A percentile compares a stretch with the other conserved stretches of the same genome.
Conservation (phyloP, 2,329 filamentous ascomycete species). For the Cladophialophora psammophila region DNA sequence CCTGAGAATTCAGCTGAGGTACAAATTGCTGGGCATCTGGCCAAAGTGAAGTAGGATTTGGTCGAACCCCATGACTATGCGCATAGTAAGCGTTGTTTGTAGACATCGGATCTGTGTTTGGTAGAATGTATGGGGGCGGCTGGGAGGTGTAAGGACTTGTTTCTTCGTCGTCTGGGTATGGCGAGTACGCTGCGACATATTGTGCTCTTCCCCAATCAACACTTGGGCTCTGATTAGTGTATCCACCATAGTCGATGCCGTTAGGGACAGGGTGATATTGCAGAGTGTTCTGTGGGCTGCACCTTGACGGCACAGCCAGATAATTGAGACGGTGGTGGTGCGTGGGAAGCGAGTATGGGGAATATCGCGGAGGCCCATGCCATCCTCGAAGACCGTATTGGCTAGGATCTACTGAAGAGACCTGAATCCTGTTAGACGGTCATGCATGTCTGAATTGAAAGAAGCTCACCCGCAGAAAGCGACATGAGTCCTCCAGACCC, state of each 20-base stretch:
- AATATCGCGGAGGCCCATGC: constrained; percentile 32
- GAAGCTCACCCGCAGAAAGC: constrained; percentile 74
- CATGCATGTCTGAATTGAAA: constrained; percentile 4
- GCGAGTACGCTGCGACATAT: constrained; percentile 36
- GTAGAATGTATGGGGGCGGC: constrained; percentile 48
- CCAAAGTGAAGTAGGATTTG: constrained; percentile 31
- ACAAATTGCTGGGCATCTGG: constrained; percentile 30
- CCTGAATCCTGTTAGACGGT: constrained; percentile 23
- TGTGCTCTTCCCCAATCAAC: constrained; percentile 33
- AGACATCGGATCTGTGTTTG: constrained; percentile 44
- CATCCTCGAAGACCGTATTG: constrained; percentile 20
- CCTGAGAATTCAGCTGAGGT: constrained; percentile 24
- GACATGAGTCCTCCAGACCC: constrained; percentile 66
- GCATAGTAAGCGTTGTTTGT: constrained; percentile 31
- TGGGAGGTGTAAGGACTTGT: constrained; percentile 45
- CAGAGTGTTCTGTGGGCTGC: constrained; percentile 21
- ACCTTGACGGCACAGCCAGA: constrained; percentile 29
- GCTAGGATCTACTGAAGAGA: constrained; percentile 27
- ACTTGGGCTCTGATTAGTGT: constrained; percentile 21
- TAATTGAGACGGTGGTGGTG: constrained; percentile 34
- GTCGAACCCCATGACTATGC: constrained; percentile 27
- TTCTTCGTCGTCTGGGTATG: constrained; percentile 47
- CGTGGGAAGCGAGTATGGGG: constrained; percentile 31
- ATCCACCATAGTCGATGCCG: constrained; percentile 30
- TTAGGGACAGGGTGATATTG: constrained; percentile 25